Base-by-base conservation (phyloP, 225 moss, liverwort and hornwort genomes). In the Takakia lepidozioides region DNA sequence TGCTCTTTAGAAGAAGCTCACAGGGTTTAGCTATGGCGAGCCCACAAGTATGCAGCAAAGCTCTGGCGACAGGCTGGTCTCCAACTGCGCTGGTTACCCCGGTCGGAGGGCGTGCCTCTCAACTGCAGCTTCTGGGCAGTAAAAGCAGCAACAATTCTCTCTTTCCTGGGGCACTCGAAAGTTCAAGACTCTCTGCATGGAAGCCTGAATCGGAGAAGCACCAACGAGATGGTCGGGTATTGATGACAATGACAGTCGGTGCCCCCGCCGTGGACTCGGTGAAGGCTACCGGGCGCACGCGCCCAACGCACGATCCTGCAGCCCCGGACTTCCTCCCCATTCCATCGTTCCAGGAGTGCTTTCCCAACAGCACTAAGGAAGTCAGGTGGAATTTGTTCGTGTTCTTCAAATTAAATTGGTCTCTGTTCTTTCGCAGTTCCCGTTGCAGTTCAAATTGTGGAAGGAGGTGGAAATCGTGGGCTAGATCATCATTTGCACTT, bases 291-390 rank as follows among this genome's bases (percentile, higher is more conserved):
- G 78, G 78, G 27, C 76, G 89, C 14, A 67, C 81, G 28, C 80
- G 84, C 0, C 86, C 86, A 4, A 93, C 84, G 6, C 36, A 46
- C 9, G 86, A 93, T 63, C 89, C 89, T 3, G 59, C 83, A 2
- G 66, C 80, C n/a, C 93, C 89, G 5, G 76, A 90, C 20, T 95
- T 95, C 56, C 66, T 81, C 42, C 80, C 89, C 23, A 95, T 95
- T 32, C 80, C 90, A 26, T 3, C 86, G 2, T 93, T 93, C 55
- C 62, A 86, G 54, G 86, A 93, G 28, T 93, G 93, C 68, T 93
- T 93, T 35, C 89, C 86, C 19, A 73, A 65, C 54, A 89, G 89
- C 59, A 84, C 89, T 18, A 76, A 89, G 59, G 90, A 90, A 61
- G 66, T 54, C 27, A 80, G 29, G 93, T 89, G 11, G 6, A 46